Conservation (phyloP, 208 protist genomes). For the Dictyostelium gargantuum region DNA sequence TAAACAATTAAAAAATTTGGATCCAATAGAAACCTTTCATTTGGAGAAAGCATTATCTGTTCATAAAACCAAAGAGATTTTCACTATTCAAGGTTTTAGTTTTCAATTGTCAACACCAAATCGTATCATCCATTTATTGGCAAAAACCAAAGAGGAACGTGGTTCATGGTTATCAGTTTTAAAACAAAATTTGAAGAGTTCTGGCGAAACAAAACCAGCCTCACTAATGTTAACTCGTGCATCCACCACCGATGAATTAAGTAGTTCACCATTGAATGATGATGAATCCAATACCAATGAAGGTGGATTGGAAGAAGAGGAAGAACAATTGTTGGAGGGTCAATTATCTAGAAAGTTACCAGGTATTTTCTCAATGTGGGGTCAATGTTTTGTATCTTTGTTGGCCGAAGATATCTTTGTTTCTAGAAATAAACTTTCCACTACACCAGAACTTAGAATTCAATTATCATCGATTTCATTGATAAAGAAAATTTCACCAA, state of each 20-base stretch:
- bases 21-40: slow-evolving; percentile 48
- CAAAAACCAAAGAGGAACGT: slow-evolving; percentile 51
- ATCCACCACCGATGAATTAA: not conserved
- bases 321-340: slow-evolving; percentile 42
- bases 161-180: slow-evolving; percentile 40
- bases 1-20: not conserved
- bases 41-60: slow-evolving; percentile 50
- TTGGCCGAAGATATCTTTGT: slow-evolving; percentile 45
- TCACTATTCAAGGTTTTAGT: slow-evolving; percentile 53
- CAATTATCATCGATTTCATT: not conserved
- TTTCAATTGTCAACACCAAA: slow-evolving; percentile 51
- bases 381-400: not conserved
- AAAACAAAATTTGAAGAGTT: slow-evolving; percentile 24
- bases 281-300: slow-evolving; percentile 9
- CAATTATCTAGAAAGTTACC: slow-evolving; percentile 37
- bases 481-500: slow-evolving; percentile 55
- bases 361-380: slow-evolving; percentile 62
- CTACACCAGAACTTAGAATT: slow-evolving; percentile 28
- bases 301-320: not conserved
- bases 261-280: not conserved
- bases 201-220: slow-evolving; percentile 3
- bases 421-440: not conserved
- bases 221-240: not conserved
- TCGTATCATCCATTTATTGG: slow-evolving; percentile 47
- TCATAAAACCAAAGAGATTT: slow-evolving; percentile 64